Base-by-base conservation (phyloP, 768 basidiomycete species). In the Boletus tomentosulus region DNA sequence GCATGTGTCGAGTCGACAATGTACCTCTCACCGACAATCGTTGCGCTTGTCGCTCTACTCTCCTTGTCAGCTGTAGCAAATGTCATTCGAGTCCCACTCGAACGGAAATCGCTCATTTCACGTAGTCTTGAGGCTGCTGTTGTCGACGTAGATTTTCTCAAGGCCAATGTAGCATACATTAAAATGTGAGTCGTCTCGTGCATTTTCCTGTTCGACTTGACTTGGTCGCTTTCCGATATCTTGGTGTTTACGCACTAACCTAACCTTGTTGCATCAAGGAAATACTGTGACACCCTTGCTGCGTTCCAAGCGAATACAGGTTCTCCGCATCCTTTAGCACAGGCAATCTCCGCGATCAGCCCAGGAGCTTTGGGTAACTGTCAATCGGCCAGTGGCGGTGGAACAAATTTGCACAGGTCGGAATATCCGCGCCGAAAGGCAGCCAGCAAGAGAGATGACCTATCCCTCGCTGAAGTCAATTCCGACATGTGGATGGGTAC, bases 291-390 rank as follows among this genome's bases (percentile, higher is more conserved):
- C n/a, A 74, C 76, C 15, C 74, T 80, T 53, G 64, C 61, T 35
- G 74, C 78, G 8, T 80, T 71, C 51, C 60, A 75, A 54, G 65
- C 48, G n/a, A 80, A 81, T 59, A 78, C 74, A 6, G 79, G 80
- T 10, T 48, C 56, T 13, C 57, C 59, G 0, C 79, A 78, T 56
- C 72, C 76, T 47, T 47, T 65, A 49, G 58, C 63, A 7, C 51
- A 31, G 4, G 55, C 48, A 48, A 56, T 57, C 33, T 46, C 58
- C 43, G 46, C 39, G 43, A 31, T 51, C 55, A 24, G 24, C 47
- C 15, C 37, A 6, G 57, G 35, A 24, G 8, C 27, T 28, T 35
- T 25, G 10, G 35, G 12, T 12, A 8, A 5, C 24, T 34, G 12
- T 6, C 42, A 24, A 31, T 41, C 25, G 15, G 13, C 4, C 10